Base-by-base conservation (phyloP, 441 rosid genomes). In the Populus hybrid region DNA sequence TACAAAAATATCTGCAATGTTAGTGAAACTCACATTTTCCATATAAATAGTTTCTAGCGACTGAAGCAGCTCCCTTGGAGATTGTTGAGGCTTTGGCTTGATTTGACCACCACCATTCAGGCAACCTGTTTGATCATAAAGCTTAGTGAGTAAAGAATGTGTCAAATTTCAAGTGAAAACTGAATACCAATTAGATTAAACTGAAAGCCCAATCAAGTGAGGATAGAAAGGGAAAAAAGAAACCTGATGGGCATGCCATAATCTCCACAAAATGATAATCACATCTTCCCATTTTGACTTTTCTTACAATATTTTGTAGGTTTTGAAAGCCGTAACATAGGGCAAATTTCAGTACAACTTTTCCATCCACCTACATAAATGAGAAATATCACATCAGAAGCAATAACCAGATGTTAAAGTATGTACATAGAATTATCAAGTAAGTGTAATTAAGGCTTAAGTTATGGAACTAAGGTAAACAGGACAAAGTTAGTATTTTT, bases 201-300 rank as follows among this genome's bases (percentile, higher is more conserved):
- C 9, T 18, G n/a, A 61, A 18, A 72, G 1, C 67, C 9, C 20
- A 31, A 20, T 35, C 8, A 6, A 24, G 28, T 53, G 28, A 26
- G 42, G 2, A 68, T 9, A 71, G 6, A 29, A 70, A 40, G 24
- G 42, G 67, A 69, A 68, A 7, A 77, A 71, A 74, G 31, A 40
- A 59, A 94, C 98, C 99, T 87, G 99, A 83, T 81, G 99, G 99
- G 74, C 98, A 96, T 14, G 98, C 99, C 99, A 94, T 96, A 80
- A 96, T 90, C 90, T 96, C 98, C 82, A 96, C 97, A 76, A 86
- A 96, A 36, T 96, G 94, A 84, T 92, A 94, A 77, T 94, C 98
- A 74, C 98, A 93, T 82, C 87, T 93, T 67, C 26, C 72, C 64
- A 82, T 91, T 84, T 94, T 94, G 38, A 94, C 82, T 85, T 87